Evolutionary conservation across 495 filamentous ascomycete genomes (phyloP), one percentile per base, ranked within the genome.

Genomic region (Hyphodiscus hymeniophilus): DNA sequence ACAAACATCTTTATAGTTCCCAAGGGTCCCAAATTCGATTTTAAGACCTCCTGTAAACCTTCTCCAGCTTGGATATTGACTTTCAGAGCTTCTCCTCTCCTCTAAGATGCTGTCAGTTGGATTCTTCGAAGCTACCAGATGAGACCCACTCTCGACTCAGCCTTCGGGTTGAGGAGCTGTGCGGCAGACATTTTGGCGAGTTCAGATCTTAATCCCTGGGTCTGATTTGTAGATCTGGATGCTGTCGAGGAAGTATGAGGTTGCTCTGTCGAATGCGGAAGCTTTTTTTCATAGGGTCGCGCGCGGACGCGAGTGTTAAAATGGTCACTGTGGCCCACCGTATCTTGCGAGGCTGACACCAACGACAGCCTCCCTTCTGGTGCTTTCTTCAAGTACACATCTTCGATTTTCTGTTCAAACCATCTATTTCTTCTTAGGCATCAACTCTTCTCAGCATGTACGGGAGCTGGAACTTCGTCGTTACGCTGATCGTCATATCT

Each of bases 21-120:
- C 45, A 84, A 77, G 35, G 92, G 92, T 59, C 92, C 92, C 49
- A 98, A 63, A 66, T 98, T 98, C 13, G 89, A 95, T 66, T 94
- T 92, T 58, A 98, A 73, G 43, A 98, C 94, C 86, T 95, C 84
- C 63, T 91, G 87, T 38, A 94, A 73, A 64, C 87, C 92, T 71
- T 95, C 91, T 57, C 92, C 92, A 48, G 92, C 92, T 54, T 76
- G 86, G 69, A 98, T 97, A 72, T 98, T 98, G 63, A 96, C 89
- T 69, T 75, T 80, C 52, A 98, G 73, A 68, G 92, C 92, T 76
- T 98, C 92, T 63, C 85, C 90, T 72, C 92, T 77, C 76, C 92
- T 79, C 89, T 95, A 67, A n/a, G 21, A 33, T 32, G 32, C 16
- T 36, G 50, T 61, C 42, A 61, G 50, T 45, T 30, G 17, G 49